These are phyloP conservation scores for Tieghemiomyces parasiticus DNA, from an alignment of 192 early-diverging fungal genomes.

Conservation along the genomic window DNA sequence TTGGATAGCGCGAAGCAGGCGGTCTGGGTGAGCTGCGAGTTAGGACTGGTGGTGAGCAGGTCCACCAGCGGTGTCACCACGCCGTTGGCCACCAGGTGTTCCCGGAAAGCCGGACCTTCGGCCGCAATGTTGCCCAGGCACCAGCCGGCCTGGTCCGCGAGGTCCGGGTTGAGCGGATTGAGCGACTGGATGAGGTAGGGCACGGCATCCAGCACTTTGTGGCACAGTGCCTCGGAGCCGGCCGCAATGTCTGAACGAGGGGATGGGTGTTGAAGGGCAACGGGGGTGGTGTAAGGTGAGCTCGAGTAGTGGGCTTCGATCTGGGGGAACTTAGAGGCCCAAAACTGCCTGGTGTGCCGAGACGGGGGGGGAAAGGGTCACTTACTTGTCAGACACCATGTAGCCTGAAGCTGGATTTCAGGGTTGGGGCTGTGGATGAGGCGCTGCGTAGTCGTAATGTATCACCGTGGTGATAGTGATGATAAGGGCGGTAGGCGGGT, in stretches of 20 bases:
- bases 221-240: conserved; percentile 26
- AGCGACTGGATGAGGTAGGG: conserved; percentile 34
- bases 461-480: too few relatives aligned
- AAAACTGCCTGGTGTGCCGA: too few relatives aligned
- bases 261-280: not conserved
- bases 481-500: too few relatives aligned
- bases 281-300: not conserved
- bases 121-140: conserved; percentile 91
- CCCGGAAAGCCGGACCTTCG: conserved; percentile 57
- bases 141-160: conserved; percentile 82
- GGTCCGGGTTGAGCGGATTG: conserved; percentile 23
- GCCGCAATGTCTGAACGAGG: conserved; percentile 26
- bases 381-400: conserved; percentile 48
- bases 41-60: conserved; percentile 44
- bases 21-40: conserved; percentile 38
- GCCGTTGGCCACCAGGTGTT: conserved; percentile 56
- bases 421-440: conserved; percentile 27
- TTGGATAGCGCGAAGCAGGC: conserved; percentile 60
- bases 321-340: too few relatives aligned
- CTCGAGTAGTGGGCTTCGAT: too few relatives aligned
- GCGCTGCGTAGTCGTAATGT: conserved; percentile 15
- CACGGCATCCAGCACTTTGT: conserved; percentile 24
- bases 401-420: conserved; percentile 35
- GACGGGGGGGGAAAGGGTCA: too few relatives aligned
- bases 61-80: conserved; percentile 57